Base-by-base conservation (phyloP, 495 filamentous ascomycete genomes). In the Paragyromitra xinjiangensis region DNA sequence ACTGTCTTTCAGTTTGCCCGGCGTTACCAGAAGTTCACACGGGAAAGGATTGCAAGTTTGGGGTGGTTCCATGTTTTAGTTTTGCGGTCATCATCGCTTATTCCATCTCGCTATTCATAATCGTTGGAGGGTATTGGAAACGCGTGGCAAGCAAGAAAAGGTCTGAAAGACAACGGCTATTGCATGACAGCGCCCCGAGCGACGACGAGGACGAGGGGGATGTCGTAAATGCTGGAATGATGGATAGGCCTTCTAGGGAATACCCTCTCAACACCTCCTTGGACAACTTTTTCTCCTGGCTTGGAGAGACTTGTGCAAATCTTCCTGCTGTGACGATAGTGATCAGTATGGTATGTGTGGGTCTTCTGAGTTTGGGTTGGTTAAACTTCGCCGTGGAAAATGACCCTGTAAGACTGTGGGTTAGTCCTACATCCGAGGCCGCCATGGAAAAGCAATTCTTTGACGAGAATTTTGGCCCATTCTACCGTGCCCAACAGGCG, bases 371-470 rank as follows among this genome's bases (percentile, higher is more conserved):
- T 80, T 77, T 94, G 44, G 95, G 95, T 14, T 97, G 94, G 93
- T 83, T 94, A 42, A 89, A 88, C 53, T 98, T 98, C 78, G 86
- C 90, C 1, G 87, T 99, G 69, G 96, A 98, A 82, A 92, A 87
- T 22, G 91, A 97, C 71, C 95, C 95, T 0, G 96, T 95, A 11
- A 90, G 92, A 40, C 84, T 99, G 56, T 99, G 95, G 95, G 96
- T 99, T 14, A 94, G 94, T 79, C 96, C 95, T 11, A 91, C 92
- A 12, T 98, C 95, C 1, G 89, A 89, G 53, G 94, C 96, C 16
- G 95, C 95, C 0, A 87, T 93, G 83, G 96, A 98, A 83, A 99
- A 99, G 85, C 86, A 87, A 14, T 98, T 95, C 83, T 99, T 98
- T 80, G 95, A 98, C 83, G 84, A 89, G n/a, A 94, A 92, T 70